Conservation (phyloP, 164 flowering plant genomes). For the Liriodendron chinense region DNA sequence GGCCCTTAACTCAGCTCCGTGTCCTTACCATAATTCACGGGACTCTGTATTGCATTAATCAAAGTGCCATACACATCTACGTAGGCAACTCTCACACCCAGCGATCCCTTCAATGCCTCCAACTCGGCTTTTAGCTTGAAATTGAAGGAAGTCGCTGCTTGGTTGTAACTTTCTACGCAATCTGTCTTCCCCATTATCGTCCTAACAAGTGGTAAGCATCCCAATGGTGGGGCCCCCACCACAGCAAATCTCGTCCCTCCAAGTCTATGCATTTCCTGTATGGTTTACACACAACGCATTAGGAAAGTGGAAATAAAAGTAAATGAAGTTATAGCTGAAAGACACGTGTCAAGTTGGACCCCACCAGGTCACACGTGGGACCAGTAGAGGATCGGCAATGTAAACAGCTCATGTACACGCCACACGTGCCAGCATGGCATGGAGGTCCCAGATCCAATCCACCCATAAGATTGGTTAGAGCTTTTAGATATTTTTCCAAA, state of each 20-base stretch:
- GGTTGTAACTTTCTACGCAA: slow-evolving; percentile 35
- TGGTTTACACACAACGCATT: neutral
- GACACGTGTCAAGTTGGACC: too few relatives aligned
- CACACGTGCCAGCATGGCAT: too few relatives aligned
- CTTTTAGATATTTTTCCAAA: too few relatives aligned
- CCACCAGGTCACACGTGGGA: too few relatives aligned
- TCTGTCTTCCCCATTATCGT: slow-evolving; percentile 21
- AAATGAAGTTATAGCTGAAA: neutral
- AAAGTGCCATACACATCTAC: slow-evolving; percentile 36
- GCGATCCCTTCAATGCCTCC: slow-evolving; percentile 4
- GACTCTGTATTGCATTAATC: slow-evolving; percentile 31
- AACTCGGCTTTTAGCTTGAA: slow-evolving; percentile 25
- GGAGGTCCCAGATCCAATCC: too few relatives aligned
- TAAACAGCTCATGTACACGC: too few relatives aligned
- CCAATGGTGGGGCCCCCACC: slow-evolving; percentile 56
- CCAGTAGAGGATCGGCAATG: too few relatives aligned
- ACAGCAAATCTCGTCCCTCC: slow-evolving; percentile 45
- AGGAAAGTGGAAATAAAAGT: neutral
- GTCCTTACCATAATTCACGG: slow-evolving; percentile 43
- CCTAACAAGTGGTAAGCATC: slow-evolving; percentile 56
- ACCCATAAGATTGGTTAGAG: too few relatives aligned
- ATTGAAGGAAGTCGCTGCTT: slow-evolving; percentile 34
- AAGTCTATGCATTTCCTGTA: slow-evolving; percentile 30
- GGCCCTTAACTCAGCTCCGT: neutral
- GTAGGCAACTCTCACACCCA: slow-evolving; percentile 28